Evolutionary conservation across 352 stramenopile species (phyloP), one percentile per base, ranked within the genome.

Genomic region (Phytophthora ohioensis): DNA sequence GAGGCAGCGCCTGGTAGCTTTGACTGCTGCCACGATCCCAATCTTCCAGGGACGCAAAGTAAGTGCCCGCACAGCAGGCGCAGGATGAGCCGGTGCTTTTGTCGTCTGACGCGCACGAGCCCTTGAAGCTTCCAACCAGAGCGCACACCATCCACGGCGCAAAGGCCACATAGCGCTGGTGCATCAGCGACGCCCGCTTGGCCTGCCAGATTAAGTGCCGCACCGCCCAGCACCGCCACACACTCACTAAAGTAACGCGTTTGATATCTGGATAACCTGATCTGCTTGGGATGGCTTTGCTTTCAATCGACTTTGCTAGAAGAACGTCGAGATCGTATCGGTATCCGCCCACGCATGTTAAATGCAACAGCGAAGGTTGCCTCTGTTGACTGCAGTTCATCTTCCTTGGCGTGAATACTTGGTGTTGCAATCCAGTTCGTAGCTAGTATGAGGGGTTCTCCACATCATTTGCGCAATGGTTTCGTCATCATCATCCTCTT

Each of bases 191-290:
- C 54, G 87, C 91, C 9, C 98, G 77, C 41, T 85, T 82, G 12
- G 98, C 84, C 97, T 6, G 72, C 82, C 1, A 91, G 66, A 69
- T 98, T 98, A 42, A 97, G 78, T 57, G 87, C 78, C 30, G 87
- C 77, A 41, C 98, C 96, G 5, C 93, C 75, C 7, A 99, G 63
- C 35, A 92, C 85, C 4, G 85, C 78, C 4, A 98, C 92, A 57
- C 97, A 97, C 80, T 99, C 97, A 79, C 97, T 98, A 21, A 99
- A 85, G 73, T 99, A 99, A 11, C 96, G 84, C 46, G 84, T 97
- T 21, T 21, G 17, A 21, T 21, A 21, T 21, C 17, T 21, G 17
- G 17, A 21, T 21, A 21, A 21, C 17, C 17, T 21, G 17, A 21
- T 21, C 17, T 21, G 17, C 17, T 21, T 21, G 43, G 99, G 82